Evolutionary conservation across 208 protist species (phyloP), one percentile per base, ranked within the genome.

Genomic region (Leishmania gerbilli): DNA sequence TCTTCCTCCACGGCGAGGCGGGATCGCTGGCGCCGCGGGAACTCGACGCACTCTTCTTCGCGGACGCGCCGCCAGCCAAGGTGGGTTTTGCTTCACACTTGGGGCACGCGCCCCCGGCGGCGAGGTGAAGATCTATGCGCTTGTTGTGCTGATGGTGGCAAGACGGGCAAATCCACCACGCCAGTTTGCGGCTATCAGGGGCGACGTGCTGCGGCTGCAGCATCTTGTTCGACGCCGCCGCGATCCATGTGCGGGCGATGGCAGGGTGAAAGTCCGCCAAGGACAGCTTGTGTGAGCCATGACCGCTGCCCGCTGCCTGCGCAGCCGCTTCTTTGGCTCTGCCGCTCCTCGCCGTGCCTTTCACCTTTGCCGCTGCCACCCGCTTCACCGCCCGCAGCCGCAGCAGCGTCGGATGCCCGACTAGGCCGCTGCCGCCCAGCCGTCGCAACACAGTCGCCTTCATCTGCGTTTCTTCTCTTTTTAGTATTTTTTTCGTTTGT

Each of bases 151-250:
- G 84, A 8, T 92, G 84, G 13, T 74, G 60, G 79, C 94, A 97
- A 77, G 75, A 42, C 0, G 89, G 86, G 65, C 94, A 97, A 42
- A 85, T 72, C 93, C 94, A 97, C 90, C 91, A 95, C 17, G 80
- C 94, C n/a, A 95, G 88, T 62, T 95, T 95, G 40, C 88, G 85
- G 60, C 90, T 92, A 68, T 82, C 82, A 2, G 91, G 90, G 31
- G 85, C 55, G 45, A 97, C 91, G 84, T 96, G 89, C 71, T 95
- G 90, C 0, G 94, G 94, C 83, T 95, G 94, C 62, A 96, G 76
- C 78, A 96, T 83, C 72, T 95, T 95, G 85, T 88, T 95, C n/a
- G 91, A 93, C 7, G 89, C 89, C 37, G 92, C 94, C 11, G 87
- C 80, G 45, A 96, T 81, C 92, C 92, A 97, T 17, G 83, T 88